Evolutionary conservation across 1,284 basidiomycete genomes (phyloP).

Genomic region (Coriolopsis trogii): DNA sequence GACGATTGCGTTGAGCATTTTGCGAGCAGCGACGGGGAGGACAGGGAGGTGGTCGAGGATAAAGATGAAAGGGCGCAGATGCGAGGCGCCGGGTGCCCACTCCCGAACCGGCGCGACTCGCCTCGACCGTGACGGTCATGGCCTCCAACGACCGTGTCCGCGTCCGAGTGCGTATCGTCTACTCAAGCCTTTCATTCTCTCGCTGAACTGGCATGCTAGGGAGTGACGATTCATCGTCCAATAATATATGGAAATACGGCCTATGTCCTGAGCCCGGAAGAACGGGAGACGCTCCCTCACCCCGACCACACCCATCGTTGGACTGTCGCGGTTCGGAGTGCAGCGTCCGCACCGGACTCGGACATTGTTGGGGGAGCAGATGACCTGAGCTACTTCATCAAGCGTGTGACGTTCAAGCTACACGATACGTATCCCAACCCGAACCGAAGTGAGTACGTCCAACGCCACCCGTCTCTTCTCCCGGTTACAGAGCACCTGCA

Average conservation of each 20-base stretch:
- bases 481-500: slow-evolving; percentile 35
- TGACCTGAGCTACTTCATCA: slow-evolving; percentile 88
- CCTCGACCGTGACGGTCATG: slow-evolving; percentile 27
- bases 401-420: slow-evolving; percentile 95
- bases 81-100: slow-evolving; percentile 31
- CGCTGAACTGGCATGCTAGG: slow-evolving; percentile 49
- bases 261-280: slow-evolving; percentile 76
- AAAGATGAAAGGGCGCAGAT: slow-evolving; percentile 19
- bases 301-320: slow-evolving; percentile 94
- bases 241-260: slow-evolving; percentile 98
- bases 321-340: slow-evolving; percentile 93
- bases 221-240: slow-evolving; percentile 86
- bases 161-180: slow-evolving; percentile 58
- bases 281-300: slow-evolving; percentile 58
- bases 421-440: slow-evolving; percentile 97
- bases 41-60: slow-evolving; percentile 22
- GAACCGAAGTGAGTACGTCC: slow-evolving; percentile 70
- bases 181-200: slow-evolving; percentile 1
- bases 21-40: slow-evolving; percentile 16
- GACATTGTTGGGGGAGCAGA: slow-evolving; percentile 86
- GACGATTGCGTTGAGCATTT: slow-evolving; percentile 63
- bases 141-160: slow-evolving; percentile 69
- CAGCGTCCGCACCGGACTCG: slow-evolving; percentile 63
- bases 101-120: slow-evolving; percentile 31
- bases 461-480: background rate